Evolutionary conservation across 768 basidiomycete genomes (phyloP).

Genomic region (Suillus sp.): DNA sequence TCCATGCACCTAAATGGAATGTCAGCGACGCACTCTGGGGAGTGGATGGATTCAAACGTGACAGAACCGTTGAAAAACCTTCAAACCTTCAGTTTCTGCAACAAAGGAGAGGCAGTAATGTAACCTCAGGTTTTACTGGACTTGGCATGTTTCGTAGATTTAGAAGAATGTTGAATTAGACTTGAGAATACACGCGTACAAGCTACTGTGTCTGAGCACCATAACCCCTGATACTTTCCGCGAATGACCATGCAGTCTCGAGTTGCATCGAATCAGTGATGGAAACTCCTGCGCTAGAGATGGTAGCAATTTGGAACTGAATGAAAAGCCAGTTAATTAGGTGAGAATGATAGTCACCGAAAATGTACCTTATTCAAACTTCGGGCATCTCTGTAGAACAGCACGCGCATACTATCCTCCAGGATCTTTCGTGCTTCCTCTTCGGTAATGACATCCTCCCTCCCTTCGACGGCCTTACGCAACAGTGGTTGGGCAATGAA

Average conservation of each 20-base stretch:
- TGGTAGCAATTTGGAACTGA: constrained; percentile 93
- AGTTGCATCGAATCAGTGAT: constrained; percentile 80
- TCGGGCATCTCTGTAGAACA: constrained; percentile 95
- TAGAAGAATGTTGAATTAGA: background rate
- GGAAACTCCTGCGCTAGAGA: constrained; percentile 72
- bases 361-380: constrained; percentile 86
- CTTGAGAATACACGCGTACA: constrained; percentile 9
- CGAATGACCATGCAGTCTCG: constrained; percentile 88
- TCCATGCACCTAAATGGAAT: background rate
- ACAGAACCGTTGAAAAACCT: background rate
- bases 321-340: background rate
- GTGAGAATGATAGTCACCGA: background rate
- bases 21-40: background rate
- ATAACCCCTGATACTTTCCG: constrained; percentile 89
- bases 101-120: background rate
- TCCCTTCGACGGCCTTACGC: constrained; percentile 86
- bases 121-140: background rate
- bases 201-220: constrained; percentile 84
- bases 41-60: background rate
- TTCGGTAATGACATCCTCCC: constrained; percentile 72
- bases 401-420: constrained; percentile 85
- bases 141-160: background rate
- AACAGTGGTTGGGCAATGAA: constrained; percentile 93
- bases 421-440: constrained; percentile 79
- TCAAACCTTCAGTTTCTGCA: background rate